Base-by-base conservation (phyloP, 495 filamentous ascomycete genomes). In the Tuber borchii region DNA sequence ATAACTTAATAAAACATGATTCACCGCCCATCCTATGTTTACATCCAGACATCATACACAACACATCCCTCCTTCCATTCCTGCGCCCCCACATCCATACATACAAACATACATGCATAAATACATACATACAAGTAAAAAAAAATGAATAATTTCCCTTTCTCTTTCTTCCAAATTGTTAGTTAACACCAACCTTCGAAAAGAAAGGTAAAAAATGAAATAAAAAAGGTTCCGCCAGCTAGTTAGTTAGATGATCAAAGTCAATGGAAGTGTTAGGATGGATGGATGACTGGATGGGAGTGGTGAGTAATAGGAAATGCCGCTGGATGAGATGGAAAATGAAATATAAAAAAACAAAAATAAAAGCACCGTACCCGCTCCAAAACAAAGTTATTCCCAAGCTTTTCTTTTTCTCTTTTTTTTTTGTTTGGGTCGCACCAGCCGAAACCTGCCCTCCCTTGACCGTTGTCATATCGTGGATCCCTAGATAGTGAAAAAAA, bases 171-270 rank as follows among this genome's bases (percentile, higher is more conserved):
- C 39, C 3, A 44, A 14, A 26, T 43, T 40, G 61, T 65, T 77
- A 31, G 45, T 45, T 71, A 56, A 51, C 46, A 51, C 46, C 40
- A 70, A 42, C 45, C 31, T 42, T 45, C 71, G 12, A 51, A 75
- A 73, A 31, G 37, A 31, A 37, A 75, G 44, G 22, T 10, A 48
- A 31, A 79, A 75, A 48, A 74, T 43, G n/a, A n/a, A 43, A 48
- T 71, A 46, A 46, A 73, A 72, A 26, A 39, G 69, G 22, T 40
- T 37, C 19, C 31, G 37, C 42, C 45, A 20, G 31, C 70, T 44
- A 44, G 26, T 65, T 43, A 39, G 43, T 51, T 51, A 12, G 42
- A 43, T 43, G 42, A 12, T 43, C 42, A 43, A 43, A 43, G 4
- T 68, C 65, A 75, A 71, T 42, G 31, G 42, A 77, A 26, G n/a